phyloP scores from a whole-genome alignment of 208 protist species.

The Trypanosoma scelopori region DNA sequence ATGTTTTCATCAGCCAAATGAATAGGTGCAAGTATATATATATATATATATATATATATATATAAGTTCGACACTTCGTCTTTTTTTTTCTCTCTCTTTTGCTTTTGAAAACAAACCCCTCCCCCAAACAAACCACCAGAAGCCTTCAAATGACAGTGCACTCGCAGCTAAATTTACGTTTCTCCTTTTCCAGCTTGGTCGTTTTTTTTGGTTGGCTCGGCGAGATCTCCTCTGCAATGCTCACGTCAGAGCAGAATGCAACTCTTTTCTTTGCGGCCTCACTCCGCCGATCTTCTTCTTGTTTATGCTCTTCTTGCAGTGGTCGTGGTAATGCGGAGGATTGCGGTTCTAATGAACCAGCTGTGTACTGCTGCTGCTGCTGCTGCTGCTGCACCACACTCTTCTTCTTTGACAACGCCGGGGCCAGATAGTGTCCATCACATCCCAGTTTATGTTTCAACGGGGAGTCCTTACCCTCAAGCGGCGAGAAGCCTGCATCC shows the following conservation, averaged over 20 bases:
- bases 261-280: constrained; percentile 4
- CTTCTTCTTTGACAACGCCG: neutral
- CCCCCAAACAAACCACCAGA: neutral
- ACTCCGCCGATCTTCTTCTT: neutral
- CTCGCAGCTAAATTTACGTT: constrained; percentile 47
- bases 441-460: neutral
- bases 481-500: constrained; percentile 8
- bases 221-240: neutral
- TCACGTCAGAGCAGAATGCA: constrained; percentile 1
- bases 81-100: neutral
- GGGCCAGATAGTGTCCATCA: neutral
- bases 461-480: constrained; percentile 4
- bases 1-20: too few species aligned
- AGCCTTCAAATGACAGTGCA: constrained; percentile 49
- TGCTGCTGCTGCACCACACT: neutral
- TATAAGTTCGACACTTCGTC: too few species aligned
- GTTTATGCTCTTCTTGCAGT: neutral
- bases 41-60: constrained; percentile 4
- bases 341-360: neutral
- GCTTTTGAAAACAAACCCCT: neutral
- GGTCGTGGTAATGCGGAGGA: too few species aligned
- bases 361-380: neutral
- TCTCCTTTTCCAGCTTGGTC: constrained; percentile 23
- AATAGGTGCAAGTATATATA: neutral
- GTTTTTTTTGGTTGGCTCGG: neutral